Evolutionary conservation across 2,329 filamentous ascomycete species (phyloP).

Genomic region (Talaromyces funiculosus): DNA sequence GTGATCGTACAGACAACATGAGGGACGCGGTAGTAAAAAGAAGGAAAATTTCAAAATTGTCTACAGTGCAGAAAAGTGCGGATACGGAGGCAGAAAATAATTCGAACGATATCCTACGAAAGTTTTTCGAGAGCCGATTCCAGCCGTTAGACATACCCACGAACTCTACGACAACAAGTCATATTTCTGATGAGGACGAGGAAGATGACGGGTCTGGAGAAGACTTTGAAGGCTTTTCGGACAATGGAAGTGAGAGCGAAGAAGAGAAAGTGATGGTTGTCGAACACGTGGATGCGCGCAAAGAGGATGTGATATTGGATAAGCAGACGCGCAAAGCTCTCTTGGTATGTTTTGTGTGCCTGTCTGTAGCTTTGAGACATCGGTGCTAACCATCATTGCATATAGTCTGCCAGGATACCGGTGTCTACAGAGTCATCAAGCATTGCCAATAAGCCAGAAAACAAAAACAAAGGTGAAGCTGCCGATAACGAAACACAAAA

Average conservation of each 20-base stretch:
- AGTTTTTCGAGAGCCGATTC: constrained; percentile 85
- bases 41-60: constrained; percentile 3
- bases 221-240: constrained; percentile 11
- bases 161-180: neutral
- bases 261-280: constrained; percentile 53
- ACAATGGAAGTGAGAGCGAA: constrained; percentile 40
- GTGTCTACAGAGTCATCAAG: constrained; percentile 25
- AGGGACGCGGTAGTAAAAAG: constrained; percentile 1
- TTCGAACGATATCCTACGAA: constrained; percentile 69
- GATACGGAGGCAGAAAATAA: constrained; percentile 39
- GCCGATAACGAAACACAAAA: constrained; percentile 60
- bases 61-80: constrained; percentile 13
- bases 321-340: constrained; percentile 72
- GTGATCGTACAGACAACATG: neutral
- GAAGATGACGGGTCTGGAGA: constrained; percentile 40
- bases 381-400: constrained; percentile 14
- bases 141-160: constrained; percentile 52
- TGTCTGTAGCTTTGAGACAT: neutral
- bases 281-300: constrained; percentile 51
- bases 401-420: constrained; percentile 45
- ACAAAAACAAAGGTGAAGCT: constrained; percentile 30
- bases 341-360: constrained; percentile 54
- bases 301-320: constrained; percentile 46
- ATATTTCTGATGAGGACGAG: constrained; percentile 22
- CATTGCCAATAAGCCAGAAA: constrained; percentile 17